These are phyloP conservation scores for Corynascus novoguineensis DNA, from an alignment of 495 filamentous ascomycete genomes.

Conservation along the genomic window DNA sequence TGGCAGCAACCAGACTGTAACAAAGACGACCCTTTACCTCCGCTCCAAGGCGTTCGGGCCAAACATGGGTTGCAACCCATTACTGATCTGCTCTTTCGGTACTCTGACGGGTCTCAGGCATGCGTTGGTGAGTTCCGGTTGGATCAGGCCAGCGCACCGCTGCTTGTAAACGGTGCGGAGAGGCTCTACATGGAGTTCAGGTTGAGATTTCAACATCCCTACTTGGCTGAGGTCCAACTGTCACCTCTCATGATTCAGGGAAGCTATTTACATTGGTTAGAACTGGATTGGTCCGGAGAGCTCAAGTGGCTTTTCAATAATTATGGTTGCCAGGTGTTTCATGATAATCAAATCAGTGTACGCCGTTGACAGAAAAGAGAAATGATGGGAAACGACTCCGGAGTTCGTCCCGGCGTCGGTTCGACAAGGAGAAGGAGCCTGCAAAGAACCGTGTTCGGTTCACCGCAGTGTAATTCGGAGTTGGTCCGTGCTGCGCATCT, in stretches of 20 bases:
- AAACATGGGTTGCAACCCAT: neutral
- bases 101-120: neutral
- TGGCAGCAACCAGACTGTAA: neutral
- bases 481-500: too few species aligned
- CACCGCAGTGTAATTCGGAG: too few species aligned
- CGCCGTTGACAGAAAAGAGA: too few species aligned
- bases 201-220: neutral
- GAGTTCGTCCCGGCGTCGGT: too few species aligned
- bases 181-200: neutral
- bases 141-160: neutral
- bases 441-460: too few species aligned
- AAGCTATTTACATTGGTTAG: neutral
- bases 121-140: neutral
- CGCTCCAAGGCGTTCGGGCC: too few species aligned
- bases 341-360: too few species aligned
- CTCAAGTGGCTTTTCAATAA: neutral
- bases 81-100: neutral
- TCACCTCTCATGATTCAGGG: neutral
- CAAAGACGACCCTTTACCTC: too few species aligned
- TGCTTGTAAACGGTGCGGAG: neutral
- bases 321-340: neutral
- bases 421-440: too few species aligned
- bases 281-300: neutral
- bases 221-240: neutral
- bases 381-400: too few species aligned